A percentile compares a stretch with the other conserved stretches of the same genome.
phyloP scores from a whole-genome alignment of 108 stramenopile species.

The Phaeodactylum tricornutum region DNA sequence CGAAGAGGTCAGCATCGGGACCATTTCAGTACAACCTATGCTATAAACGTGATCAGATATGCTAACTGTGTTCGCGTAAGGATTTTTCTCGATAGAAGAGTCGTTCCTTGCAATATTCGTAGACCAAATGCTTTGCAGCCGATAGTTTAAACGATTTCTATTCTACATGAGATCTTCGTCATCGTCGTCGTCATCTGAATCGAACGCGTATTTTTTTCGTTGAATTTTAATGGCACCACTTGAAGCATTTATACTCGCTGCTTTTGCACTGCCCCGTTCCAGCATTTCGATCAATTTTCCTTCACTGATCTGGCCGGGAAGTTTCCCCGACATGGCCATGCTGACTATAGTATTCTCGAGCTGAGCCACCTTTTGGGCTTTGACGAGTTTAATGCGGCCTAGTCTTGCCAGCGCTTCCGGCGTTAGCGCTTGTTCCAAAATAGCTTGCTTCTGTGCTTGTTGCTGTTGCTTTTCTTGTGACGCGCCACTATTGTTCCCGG shows the following conservation, averaged over 20 bases:
- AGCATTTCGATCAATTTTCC: slow-evolving; percentile 77
- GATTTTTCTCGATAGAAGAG: not conserved
- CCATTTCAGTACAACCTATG: slow-evolving; percentile 39
- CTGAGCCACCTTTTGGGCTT: slow-evolving; percentile 39
- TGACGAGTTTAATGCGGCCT: slow-evolving; percentile 67
- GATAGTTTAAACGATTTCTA: too few relatives aligned
- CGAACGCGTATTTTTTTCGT: slow-evolving; percentile 80
- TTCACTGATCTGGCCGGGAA: slow-evolving; percentile 74
- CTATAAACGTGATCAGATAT: not conserved
- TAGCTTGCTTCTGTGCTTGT: slow-evolving; percentile 56
- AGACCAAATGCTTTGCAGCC: too few relatives aligned
- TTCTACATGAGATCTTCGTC: slow-evolving; percentile 41
- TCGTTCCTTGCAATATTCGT: too few relatives aligned
- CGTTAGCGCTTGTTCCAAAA: slow-evolving; percentile 72
- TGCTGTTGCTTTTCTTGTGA: slow-evolving; percentile 15
- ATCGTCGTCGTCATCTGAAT: slow-evolving; percentile 81
- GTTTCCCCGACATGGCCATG: slow-evolving; percentile 68
- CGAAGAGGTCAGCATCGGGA: slow-evolving; percentile 60
- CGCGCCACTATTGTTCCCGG: slow-evolving; percentile 5
- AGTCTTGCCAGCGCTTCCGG: slow-evolving; percentile 71
- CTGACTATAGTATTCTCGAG: slow-evolving; percentile 54
- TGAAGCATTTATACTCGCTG: slow-evolving; percentile 11
- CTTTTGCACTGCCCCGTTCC: slow-evolving; percentile 40
- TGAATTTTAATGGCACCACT: slow-evolving; percentile 66
- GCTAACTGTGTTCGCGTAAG: not conserved